Base-by-base conservation (phyloP, 495 filamentous ascomycete genomes). In the Hypomontagnella monticulosa region DNA sequence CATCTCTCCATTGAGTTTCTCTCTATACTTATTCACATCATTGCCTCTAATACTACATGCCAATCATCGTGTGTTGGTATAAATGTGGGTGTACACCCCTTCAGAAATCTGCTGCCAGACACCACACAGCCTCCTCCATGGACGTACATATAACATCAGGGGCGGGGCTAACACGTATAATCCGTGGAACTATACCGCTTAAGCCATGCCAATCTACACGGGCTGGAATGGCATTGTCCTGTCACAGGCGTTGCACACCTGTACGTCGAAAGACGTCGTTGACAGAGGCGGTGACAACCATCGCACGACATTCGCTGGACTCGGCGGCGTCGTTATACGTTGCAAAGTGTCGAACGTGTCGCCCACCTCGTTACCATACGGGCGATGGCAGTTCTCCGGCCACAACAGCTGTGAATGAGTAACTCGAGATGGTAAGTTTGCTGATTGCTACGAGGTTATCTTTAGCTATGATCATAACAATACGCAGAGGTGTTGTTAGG, bases 351-450 rank as follows among this genome's bases (percentile, higher is more conserved):
- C 27, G 20, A 38, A 44, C 19, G 19, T 58, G 40, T 51, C n/a
- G 4, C 32, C 30, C 14, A 20, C 27, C 27, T 43, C 38, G 38
- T 36, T 52, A 50, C 47, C n/a, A 34, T 33, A 2, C 46, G 32
- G 53, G 47, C 46, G 53, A 57, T 56, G 50, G 42, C 58, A 54
- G 30, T 15, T 46, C 41, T 33, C 11, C 34, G 32, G 4, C 12
- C 56, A 59, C 56, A 10, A 23, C 44, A 41, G 19, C 23, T 12
- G 11, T 46, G 41, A 6, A 32, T 57, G 34, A 30, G 16, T 36
- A 30, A 27, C 27, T 18, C 32, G 30, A 30, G 36, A 41, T 19
- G 30, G 19, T 11, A 11, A 30, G 50, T 54, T 54, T 41, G 50
- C 37, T 36, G 16, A 20, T 3, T 27, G 18, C 36, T 6, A 27